Evolutionary conservation across 331 rosid species (phyloP).

Genomic region (Pyrus hybrid): DNA sequence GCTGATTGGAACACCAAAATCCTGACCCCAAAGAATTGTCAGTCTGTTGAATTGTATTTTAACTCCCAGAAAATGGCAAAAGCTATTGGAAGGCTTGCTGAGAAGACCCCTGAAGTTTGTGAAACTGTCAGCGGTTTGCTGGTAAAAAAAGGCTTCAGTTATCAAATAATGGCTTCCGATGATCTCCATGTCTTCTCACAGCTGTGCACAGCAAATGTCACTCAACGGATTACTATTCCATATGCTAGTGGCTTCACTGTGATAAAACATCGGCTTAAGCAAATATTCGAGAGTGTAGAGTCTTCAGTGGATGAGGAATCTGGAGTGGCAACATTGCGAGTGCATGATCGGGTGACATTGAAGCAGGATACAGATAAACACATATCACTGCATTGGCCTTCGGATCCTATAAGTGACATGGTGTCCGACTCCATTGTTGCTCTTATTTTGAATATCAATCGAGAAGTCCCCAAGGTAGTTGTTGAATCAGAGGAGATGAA

Average conservation of each 20-base stretch:
- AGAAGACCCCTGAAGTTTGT: constrained; percentile 64
- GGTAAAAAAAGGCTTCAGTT: constrained; percentile 82
- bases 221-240: constrained; percentile 84
- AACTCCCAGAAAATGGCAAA: constrained; percentile 92
- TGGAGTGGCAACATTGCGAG: constrained; percentile 52
- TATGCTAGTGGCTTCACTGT: constrained; percentile 55
- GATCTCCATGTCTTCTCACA: constrained; percentile 91
- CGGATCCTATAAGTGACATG: constrained; percentile 91
- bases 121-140: constrained; percentile 69
- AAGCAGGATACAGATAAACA: constrained; percentile 82
- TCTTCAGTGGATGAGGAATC: constrained; percentile 71
- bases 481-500: constrained; percentile 53
- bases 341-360: constrained; percentile 66
- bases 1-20: constrained; percentile 78
- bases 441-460: constrained; percentile 56
- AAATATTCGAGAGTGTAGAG: constrained; percentile 72
- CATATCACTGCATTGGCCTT: constrained; percentile 74
- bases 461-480: constrained; percentile 61
- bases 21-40: constrained; percentile 86
- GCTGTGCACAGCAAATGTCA: constrained; percentile 61
- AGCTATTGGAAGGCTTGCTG: constrained; percentile 81
- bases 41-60: constrained; percentile 82
- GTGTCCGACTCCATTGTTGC: constrained; percentile 84
- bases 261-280: constrained; percentile 56
- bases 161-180: constrained; percentile 91